Percentiles rank a stretch among this genome's conserved stretches.
phyloP scores from a whole-genome alignment of 371 early-diverging fungal genomes.

The Dinochytrium kinnereticum region DNA sequence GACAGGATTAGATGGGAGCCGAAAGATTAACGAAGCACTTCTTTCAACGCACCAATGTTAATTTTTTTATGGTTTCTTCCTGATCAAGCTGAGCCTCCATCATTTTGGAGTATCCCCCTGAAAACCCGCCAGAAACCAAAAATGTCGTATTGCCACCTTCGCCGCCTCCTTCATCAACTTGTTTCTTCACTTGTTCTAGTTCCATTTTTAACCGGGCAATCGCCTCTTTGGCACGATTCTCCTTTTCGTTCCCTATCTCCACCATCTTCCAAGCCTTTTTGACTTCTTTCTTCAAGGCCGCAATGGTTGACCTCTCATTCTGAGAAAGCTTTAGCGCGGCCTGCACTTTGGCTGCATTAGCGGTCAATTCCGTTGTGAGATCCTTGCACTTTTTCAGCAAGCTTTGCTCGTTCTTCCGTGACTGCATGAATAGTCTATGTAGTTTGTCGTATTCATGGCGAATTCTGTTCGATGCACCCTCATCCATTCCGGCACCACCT shows the following conservation, averaged over 20 bases:
- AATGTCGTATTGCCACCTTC: slow-evolving; percentile 12
- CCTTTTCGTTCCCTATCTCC: slow-evolving; percentile 49
- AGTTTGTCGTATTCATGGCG: slow-evolving; percentile 50
- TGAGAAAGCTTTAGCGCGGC: slow-evolving; percentile 53
- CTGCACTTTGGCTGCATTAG: slow-evolving; percentile 52
- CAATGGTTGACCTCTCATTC: slow-evolving; percentile 49
- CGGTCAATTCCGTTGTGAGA: slow-evolving; percentile 40
- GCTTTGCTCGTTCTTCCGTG: slow-evolving; percentile 48
- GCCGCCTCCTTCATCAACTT: slow-evolving; percentile 1
- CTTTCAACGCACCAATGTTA: slow-evolving; percentile 24
- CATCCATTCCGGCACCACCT: neutral
- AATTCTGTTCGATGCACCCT: slow-evolving; percentile 24
- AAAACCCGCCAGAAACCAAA: neutral
- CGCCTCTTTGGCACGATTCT: slow-evolving; percentile 41
- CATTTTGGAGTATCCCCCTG: slow-evolving; percentile 37
- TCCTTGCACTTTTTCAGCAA: slow-evolving; percentile 46
- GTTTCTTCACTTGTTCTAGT: slow-evolving; percentile 35
- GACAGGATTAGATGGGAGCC: neutral
- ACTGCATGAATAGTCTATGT: slow-evolving; percentile 46
- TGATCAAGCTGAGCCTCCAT: slow-evolving; percentile 47
- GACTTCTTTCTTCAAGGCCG: slow-evolving; percentile 54
- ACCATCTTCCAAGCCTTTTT: slow-evolving; percentile 60
- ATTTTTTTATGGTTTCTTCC: slow-evolving; percentile 37
- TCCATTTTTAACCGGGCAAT: slow-evolving; percentile 45
- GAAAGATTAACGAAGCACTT: neutral